Evolutionary conservation across 441 rosid species (phyloP).

Genomic region (Aquilaria agallochum): DNA sequence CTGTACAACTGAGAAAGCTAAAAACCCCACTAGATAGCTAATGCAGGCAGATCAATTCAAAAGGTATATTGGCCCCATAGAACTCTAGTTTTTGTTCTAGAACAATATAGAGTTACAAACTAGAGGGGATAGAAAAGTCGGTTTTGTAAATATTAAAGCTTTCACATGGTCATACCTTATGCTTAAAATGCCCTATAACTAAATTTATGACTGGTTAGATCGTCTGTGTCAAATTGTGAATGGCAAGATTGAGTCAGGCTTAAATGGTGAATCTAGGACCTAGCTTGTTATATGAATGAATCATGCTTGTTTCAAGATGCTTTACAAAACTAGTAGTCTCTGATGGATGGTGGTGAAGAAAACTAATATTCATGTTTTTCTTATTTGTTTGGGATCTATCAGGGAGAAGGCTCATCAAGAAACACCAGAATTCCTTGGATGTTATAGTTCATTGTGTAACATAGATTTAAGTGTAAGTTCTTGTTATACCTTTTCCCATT

Average conservation of each 20-base stretch:
- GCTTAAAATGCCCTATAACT: conserved; percentile 7
- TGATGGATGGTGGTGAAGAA: too few relatives aligned
- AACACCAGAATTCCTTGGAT: conserved; percentile 50
- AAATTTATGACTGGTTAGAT: too few relatives aligned
- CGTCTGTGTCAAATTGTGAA: too few relatives aligned
- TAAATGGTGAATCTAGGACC: too few relatives aligned
- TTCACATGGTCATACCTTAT: too few relatives aligned
- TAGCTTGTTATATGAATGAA: too few relatives aligned
- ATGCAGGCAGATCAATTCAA: conserved; percentile 50
- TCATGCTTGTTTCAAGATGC: too few relatives aligned
- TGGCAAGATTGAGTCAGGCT: too few relatives aligned
- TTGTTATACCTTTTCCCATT: conserved; percentile 6
- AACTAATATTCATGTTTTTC: conserved; percentile 7
- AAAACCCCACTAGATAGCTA: conserved; percentile 37
- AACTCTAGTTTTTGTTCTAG: not conserved
- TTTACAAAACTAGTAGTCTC: too few relatives aligned
- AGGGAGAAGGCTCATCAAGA: conserved; percentile 71
- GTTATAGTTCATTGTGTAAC: conserved; percentile 54
- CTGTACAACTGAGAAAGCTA: conserved; percentile 34
- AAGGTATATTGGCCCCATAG: conserved; percentile 40
- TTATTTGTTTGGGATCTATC: conserved; percentile 25
- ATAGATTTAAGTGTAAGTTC: conserved; percentile 66
- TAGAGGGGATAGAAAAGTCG: not conserved
- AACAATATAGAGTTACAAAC: not conserved
- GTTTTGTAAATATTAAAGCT: not conserved